Percentiles rank a stretch among this genome's conserved stretches.
Conservation (phyloP, 169 alveolate species). For the Cryptosporidium sp. region DNA sequence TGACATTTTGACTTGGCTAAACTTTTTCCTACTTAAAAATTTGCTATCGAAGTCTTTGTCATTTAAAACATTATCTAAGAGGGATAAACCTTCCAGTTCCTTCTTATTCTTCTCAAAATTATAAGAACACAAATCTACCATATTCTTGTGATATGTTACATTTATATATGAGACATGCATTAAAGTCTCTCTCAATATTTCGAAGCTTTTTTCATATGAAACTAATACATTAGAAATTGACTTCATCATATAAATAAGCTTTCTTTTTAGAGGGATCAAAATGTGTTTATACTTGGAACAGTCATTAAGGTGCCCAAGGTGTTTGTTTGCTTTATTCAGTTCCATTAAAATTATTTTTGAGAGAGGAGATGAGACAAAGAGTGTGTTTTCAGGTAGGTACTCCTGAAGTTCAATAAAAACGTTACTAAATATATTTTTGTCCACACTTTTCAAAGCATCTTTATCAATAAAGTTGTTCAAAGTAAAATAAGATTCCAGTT, state of each 20-base stretch:
- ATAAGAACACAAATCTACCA: constrained; percentile 29
- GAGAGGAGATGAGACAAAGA: constrained; percentile 50
- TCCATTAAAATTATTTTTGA: constrained; percentile 21
- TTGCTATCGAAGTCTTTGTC: neutral
- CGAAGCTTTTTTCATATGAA: constrained; percentile 25
- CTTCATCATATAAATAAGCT: constrained; percentile 37
- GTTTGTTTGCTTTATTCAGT: neutral
- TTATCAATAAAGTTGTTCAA: neutral
- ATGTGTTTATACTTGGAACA: constrained; percentile 28
- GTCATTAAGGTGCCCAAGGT: neutral
- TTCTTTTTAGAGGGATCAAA: constrained; percentile 14
- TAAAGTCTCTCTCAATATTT: neutral
- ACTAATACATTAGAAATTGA: neutral
- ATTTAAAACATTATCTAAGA: neutral
- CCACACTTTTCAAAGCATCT: neutral
- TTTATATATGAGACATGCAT: constrained; percentile 5
- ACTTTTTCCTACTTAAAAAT: neutral
- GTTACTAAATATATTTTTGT: neutral
- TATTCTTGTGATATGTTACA: neutral
- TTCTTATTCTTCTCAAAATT: constrained; percentile 10
- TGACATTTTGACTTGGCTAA: neutral
- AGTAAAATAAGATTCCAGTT: neutral
- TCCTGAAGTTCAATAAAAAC: constrained; percentile 18
- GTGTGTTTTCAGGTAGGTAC: constrained; percentile 40
- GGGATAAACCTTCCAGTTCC: neutral